phyloP scores from a whole-genome alignment of 2,329 filamentous ascomycete genomes.

The Pestalotiopsis sp. region DNA sequence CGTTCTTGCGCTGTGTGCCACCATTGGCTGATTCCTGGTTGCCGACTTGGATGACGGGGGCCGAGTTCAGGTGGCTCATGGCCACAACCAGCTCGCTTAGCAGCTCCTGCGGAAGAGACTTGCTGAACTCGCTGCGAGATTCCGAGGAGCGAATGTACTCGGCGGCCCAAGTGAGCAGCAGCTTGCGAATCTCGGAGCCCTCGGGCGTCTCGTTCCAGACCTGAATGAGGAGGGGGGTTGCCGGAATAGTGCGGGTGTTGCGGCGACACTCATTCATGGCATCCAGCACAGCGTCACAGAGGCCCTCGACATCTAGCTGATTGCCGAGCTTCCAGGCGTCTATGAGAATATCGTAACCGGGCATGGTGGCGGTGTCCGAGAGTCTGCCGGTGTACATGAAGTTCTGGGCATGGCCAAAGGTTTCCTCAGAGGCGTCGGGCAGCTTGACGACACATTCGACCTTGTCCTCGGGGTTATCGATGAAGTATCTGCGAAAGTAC shows the following conservation, averaged over 20 bases:
- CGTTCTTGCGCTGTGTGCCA: conserved; percentile 41
- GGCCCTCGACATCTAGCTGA: conserved; percentile 52
- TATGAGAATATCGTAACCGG: conserved; percentile 56
- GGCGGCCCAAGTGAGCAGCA: conserved; percentile 63
- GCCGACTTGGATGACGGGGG: conserved; percentile 34
- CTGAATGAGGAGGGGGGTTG: conserved; percentile 59
- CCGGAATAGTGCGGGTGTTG: conserved; percentile 56
- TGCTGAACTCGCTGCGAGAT: conserved; percentile 58
- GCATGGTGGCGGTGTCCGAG: conserved; percentile 41
- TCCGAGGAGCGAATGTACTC: conserved; percentile 64
- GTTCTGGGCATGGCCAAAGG: conserved; percentile 57
- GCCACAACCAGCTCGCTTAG: conserved; percentile 63
- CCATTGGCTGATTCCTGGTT: conserved; percentile 19
- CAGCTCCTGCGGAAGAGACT: conserved; percentile 62
- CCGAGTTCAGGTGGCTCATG: conserved; percentile 57
- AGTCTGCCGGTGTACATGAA: conserved; percentile 56
- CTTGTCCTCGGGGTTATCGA: conserved; percentile 33
- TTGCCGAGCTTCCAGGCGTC: conserved; percentile 59
- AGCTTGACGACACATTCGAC: conserved; percentile 54
- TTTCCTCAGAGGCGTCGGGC: conserved; percentile 46
- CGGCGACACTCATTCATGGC: conserved; percentile 59
- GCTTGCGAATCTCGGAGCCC: conserved; percentile 58
- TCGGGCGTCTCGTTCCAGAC: conserved; percentile 65
- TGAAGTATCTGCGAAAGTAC: conserved; percentile 50
- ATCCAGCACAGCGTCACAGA: conserved; percentile 58